Conservation (phyloP, 2,329 filamentous ascomycete species). For the Trichoderma breve region DNA sequence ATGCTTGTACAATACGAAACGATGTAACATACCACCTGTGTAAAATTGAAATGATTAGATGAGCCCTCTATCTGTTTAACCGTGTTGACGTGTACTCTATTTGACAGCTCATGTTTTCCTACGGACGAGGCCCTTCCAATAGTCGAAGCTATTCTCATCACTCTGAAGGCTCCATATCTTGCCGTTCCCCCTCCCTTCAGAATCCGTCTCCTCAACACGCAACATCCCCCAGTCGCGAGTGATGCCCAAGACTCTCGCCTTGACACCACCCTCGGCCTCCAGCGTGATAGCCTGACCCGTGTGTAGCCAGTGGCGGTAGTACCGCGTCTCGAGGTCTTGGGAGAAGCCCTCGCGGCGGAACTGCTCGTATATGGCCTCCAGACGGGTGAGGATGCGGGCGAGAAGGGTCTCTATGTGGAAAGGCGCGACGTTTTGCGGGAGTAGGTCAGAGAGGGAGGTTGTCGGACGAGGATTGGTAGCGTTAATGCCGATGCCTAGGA, state of each 20-base stretch:
- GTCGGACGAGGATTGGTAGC: conserved; percentile 81
- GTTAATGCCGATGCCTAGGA: conserved; percentile 86
- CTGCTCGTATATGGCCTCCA: conserved; percentile 72
- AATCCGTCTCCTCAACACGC: conserved; percentile 76
- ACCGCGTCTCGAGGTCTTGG: conserved; percentile 66
- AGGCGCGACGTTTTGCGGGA: conserved; percentile 49
- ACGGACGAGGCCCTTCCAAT: conserved; percentile 83
- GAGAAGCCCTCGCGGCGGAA: conserved; percentile 79
- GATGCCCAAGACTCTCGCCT: conserved; percentile 79
- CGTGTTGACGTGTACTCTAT: background rate
- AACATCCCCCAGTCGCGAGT: conserved; percentile 89
- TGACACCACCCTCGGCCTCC: conserved; percentile 73
- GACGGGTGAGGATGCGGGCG: conserved; percentile 72
- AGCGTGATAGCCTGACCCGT: conserved; percentile 69
- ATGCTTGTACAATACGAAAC: conserved; percentile 23
- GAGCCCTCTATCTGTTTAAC: background rate
- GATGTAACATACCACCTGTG: conserved; percentile 6
- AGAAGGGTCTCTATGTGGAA: conserved; percentile 78
- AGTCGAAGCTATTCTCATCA: conserved; percentile 98
- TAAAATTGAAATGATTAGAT: conserved; percentile 17
- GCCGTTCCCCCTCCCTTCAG: conserved; percentile 70
- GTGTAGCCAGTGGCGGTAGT: conserved; percentile 86
- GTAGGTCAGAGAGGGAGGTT: conserved; percentile 76
- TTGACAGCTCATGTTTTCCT: conserved; percentile 60
- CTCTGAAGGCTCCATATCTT: conserved; percentile 83